Conservation (phyloP, 768 basidiomycete genomes). For the Lentinus brumalis region DNA sequence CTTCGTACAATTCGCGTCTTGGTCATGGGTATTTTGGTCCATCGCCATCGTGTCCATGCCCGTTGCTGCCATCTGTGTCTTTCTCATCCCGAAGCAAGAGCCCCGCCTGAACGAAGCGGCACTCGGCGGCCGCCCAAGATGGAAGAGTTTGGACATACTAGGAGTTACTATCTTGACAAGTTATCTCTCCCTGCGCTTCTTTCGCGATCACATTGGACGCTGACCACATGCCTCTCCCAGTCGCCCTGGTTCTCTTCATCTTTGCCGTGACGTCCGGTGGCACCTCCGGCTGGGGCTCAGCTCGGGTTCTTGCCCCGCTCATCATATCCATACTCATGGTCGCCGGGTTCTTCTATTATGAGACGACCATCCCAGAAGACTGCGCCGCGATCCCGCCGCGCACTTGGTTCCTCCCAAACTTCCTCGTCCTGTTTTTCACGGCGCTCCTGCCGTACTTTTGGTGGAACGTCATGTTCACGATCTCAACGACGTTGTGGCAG, state of each 20-base stretch:
- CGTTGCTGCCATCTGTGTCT: conserved; percentile 31
- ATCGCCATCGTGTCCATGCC: conserved; percentile 41
- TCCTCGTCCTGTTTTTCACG: conserved; percentile 37
- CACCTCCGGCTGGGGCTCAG: conserved; percentile 42
- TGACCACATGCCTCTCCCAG: conserved; percentile 13
- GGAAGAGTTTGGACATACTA: conserved; percentile 34
- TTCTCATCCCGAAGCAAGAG: conserved; percentile 35
- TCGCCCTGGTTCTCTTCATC: conserved; percentile 37
- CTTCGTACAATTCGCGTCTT: conserved; percentile 39
- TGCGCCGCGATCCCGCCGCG: conserved; percentile 39
- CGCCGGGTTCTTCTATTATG: conserved; percentile 45
- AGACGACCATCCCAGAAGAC: conserved; percentile 36
- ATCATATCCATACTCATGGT: conserved; percentile 41
- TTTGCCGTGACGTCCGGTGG: conserved; percentile 43
- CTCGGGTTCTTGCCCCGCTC: conserved; percentile 45
- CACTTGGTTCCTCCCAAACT: conserved; percentile 43
- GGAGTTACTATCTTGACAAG: conserved; percentile 40
- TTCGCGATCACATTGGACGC: background rate
- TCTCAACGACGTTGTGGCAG: conserved; percentile 39
- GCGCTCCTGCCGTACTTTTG: conserved; percentile 42
- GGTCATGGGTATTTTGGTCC: conserved; percentile 51
- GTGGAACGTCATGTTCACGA: conserved; percentile 39
- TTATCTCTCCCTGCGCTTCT: conserved; percentile 6
- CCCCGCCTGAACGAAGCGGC: conserved; percentile 6
- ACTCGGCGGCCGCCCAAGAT: conserved; percentile 13